Conservation (phyloP, 176 grass and related monocot genomes). For the Aegilops umbellulata region DNA sequence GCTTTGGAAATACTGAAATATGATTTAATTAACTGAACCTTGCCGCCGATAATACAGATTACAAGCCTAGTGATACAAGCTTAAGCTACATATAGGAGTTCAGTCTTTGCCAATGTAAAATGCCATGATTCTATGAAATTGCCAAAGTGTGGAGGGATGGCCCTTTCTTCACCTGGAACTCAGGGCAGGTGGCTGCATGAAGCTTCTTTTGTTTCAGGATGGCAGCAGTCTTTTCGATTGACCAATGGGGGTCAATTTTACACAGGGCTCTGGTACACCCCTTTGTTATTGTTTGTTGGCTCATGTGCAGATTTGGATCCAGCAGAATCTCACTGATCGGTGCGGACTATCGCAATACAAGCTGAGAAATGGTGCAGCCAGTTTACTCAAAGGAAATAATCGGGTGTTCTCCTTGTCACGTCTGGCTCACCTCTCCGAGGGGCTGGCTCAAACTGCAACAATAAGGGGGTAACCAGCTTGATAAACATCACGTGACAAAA, state of each 20-base stretch:
- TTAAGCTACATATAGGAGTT: constrained; percentile 43
- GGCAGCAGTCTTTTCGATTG: constrained; percentile 25
- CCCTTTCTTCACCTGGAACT: constrained; percentile 33
- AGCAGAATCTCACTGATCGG: constrained; percentile 25
- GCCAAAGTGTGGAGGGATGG: background rate
- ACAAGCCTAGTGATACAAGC: constrained; percentile 38
- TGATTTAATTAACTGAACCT: constrained; percentile 2
- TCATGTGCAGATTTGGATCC: constrained; percentile 27
- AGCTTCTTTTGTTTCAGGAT: constrained; percentile 16
- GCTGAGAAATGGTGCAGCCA: background rate
- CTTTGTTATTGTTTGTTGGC: constrained; percentile 47
- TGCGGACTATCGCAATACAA: constrained; percentile 4
- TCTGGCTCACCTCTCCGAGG: constrained; percentile 87
- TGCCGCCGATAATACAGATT: constrained; percentile 34
- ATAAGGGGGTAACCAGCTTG: background rate
- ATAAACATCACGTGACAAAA: background rate
- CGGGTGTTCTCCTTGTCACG: constrained; percentile 76
- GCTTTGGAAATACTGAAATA: background rate
- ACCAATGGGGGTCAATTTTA: constrained; percentile 28
- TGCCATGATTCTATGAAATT: constrained; percentile 6
- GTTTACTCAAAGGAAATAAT: constrained; percentile 74
- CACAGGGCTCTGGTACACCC: background rate
- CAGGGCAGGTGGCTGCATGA: constrained; percentile 7
- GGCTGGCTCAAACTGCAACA: constrained; percentile 65
- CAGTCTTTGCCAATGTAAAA: constrained; percentile 34